Conservation (phyloP, 2,329 filamentous ascomycete species). For the Akanthomyces muscarius region DNA sequence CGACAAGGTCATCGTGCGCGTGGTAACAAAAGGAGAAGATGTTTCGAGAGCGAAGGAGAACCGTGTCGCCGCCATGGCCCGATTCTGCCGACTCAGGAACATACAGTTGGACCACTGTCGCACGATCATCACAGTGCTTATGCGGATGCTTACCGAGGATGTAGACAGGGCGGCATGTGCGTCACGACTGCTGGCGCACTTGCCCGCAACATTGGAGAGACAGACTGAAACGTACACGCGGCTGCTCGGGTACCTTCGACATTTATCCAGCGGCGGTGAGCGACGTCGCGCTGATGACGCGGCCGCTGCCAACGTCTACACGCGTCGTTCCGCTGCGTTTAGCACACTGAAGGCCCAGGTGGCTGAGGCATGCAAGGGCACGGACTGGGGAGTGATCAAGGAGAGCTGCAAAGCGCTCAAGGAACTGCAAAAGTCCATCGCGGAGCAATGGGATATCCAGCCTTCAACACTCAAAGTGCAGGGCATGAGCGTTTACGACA, state of each 20-base stretch:
- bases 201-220: slow-evolving; percentile 17
- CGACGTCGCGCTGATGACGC: slow-evolving; percentile 11
- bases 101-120: slow-evolving; percentile 22
- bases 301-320: slow-evolving; percentile 19
- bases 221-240: slow-evolving; percentile 18
- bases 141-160: slow-evolving; percentile 18
- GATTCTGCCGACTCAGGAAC: slow-evolving; percentile 20
- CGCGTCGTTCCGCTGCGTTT: slow-evolving; percentile 21
- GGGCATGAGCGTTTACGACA: not conserved
- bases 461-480: not conserved
- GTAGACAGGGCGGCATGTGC: slow-evolving; percentile 13
- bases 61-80: slow-evolving; percentile 17
- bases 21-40: slow-evolving; percentile 20
- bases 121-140: slow-evolving; percentile 21
- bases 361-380: slow-evolving; percentile 9
- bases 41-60: slow-evolving; percentile 13
- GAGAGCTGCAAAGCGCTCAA: not conserved
- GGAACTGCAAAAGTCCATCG: slow-evolving; percentile 2
- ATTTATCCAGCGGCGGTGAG: slow-evolving; percentile 19
- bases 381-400: slow-evolving; percentile 18
- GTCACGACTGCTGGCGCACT: slow-evolving; percentile 14
- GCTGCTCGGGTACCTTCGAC: slow-evolving; percentile 18
- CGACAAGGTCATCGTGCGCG: slow-evolving; percentile 21
- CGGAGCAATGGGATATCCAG: not conserved
- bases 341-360: slow-evolving; percentile 17